These are phyloP conservation scores for Xanthoceras sorbifolium DNA, from an alignment of 345 rosid species.

Conservation along the genomic window DNA sequence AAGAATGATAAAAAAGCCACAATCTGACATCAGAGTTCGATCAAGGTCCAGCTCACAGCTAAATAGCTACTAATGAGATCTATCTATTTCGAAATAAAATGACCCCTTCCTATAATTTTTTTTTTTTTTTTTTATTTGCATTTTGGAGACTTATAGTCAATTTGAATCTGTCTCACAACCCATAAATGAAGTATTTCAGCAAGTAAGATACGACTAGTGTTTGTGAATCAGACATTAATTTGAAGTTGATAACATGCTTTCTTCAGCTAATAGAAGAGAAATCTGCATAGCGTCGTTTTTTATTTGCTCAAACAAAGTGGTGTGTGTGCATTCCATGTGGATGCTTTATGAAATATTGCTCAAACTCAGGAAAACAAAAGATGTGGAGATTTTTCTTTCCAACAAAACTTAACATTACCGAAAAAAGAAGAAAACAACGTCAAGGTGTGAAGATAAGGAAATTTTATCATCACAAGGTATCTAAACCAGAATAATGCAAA, in stretches of 20 bases:
- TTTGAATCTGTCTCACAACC: no score
- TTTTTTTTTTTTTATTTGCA: no score
- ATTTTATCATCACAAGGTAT: not conserved
- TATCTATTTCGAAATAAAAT: no score
- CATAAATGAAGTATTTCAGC: no score
- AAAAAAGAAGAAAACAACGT: not conserved
- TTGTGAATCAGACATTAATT: not conserved
- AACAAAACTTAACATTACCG: no score
- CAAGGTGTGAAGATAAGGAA: not conserved
- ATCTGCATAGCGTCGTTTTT: not conserved
- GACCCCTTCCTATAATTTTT: no score
- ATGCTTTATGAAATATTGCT: not conserved
- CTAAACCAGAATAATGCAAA: not conserved
- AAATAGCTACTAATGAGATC: not conserved
- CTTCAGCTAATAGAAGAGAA: not conserved
- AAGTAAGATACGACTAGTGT: not conserved
- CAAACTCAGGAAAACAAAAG: not conserved
- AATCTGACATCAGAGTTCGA: not conserved
- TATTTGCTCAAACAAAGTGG: conserved; percentile 1
- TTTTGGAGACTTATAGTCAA: no score
- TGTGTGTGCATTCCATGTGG: not conserved
- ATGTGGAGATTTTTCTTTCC: not conserved
- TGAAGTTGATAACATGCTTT: not conserved
- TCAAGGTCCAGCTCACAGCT: not conserved
- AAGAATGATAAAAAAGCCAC: conserved; percentile 13